Conservation (phyloP, 148 eudicot species). For the Pharnaceum exiguum region DNA sequence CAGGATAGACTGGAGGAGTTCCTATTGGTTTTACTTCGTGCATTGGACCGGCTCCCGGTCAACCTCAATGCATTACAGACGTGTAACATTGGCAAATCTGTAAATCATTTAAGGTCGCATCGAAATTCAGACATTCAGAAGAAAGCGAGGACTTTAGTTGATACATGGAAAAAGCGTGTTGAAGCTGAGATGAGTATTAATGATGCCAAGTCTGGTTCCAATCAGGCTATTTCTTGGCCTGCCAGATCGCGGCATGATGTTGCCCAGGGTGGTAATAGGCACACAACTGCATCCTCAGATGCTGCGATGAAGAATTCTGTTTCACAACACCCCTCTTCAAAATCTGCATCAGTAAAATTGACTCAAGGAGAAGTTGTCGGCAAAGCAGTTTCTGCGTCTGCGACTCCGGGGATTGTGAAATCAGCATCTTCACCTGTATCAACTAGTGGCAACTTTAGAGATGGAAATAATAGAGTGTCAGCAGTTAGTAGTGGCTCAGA, state of each 20-base stretch:
- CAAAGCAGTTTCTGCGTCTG: slow-evolving; percentile 37
- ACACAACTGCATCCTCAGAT: slow-evolving; percentile 52
- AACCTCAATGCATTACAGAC: slow-evolving; percentile 76
- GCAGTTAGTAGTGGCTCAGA: slow-evolving; percentile 32
- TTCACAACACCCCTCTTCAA: slow-evolving; percentile 43
- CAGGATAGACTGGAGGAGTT: slow-evolving; percentile 82
- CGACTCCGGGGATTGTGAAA: slow-evolving; percentile 36
- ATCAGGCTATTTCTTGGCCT: slow-evolving; percentile 56
- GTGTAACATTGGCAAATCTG: slow-evolving; percentile 94
- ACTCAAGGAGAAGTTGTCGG: slow-evolving; percentile 40
- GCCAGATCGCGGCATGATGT: slow-evolving; percentile 51
- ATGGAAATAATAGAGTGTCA: slow-evolving; percentile 24
- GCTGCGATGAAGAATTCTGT: slow-evolving; percentile 40
- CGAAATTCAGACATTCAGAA: slow-evolving; percentile 85
- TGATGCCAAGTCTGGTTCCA: slow-evolving; percentile 58
- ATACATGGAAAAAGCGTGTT: slow-evolving; percentile 97
- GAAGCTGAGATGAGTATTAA: slow-evolving; percentile 80
- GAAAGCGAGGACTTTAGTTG: slow-evolving; percentile 85
- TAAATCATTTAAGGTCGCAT: slow-evolving; percentile 73
- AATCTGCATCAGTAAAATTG: slow-evolving; percentile 40
- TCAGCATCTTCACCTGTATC: slow-evolving; percentile 32
- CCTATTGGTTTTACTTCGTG: slow-evolving; percentile 77
- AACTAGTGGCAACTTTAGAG: slow-evolving; percentile 31
- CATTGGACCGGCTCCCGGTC: slow-evolving; percentile 84
- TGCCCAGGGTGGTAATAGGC: slow-evolving; percentile 44